Evolutionary conservation across 2,329 filamentous ascomycete species (phyloP).

Genomic region (Fusarium torulosum): DNA sequence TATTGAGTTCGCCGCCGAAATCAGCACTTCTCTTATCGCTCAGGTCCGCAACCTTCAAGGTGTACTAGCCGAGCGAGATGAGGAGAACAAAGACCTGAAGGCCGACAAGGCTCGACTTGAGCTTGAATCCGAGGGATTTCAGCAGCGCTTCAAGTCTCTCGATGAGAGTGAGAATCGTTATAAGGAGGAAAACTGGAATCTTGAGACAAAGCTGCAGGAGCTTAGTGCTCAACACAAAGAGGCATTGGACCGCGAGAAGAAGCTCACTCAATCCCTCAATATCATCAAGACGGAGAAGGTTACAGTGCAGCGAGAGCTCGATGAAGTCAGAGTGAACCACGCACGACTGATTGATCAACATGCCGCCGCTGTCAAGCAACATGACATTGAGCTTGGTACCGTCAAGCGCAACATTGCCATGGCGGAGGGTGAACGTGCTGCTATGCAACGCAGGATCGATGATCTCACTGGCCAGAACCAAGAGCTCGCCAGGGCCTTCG

Average conservation of each 20-base stretch:
- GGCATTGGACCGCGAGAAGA: constrained; percentile 83
- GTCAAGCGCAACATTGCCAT: constrained; percentile 83
- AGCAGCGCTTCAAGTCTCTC: constrained; percentile 82
- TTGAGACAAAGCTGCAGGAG: constrained; percentile 93
- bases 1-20: constrained; percentile 98
- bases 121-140: constrained; percentile 81
- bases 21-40: constrained; percentile 92
- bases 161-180: constrained; percentile 96
- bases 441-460: constrained; percentile 86
- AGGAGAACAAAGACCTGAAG: constrained; percentile 80
- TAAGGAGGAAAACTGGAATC: constrained; percentile 98
- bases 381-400: constrained; percentile 88
- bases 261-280: constrained; percentile 79
- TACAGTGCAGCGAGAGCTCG: constrained; percentile 83
- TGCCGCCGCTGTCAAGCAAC: constrained; percentile 79
- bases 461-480: constrained; percentile 91
- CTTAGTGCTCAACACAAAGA: constrained; percentile 80
- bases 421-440: constrained; percentile 81
- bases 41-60: constrained; percentile 93
- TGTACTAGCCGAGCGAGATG: constrained; percentile 87
- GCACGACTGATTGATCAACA: constrained; percentile 87
- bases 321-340: constrained; percentile 86
- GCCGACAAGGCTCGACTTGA: constrained; percentile 84
- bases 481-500: constrained; percentile 87
- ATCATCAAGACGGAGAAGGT: constrained; percentile 80